Base-by-base conservation (phyloP, 2,329 filamentous ascomycete genomes). In the Nothomitra cinnamomea region DNA sequence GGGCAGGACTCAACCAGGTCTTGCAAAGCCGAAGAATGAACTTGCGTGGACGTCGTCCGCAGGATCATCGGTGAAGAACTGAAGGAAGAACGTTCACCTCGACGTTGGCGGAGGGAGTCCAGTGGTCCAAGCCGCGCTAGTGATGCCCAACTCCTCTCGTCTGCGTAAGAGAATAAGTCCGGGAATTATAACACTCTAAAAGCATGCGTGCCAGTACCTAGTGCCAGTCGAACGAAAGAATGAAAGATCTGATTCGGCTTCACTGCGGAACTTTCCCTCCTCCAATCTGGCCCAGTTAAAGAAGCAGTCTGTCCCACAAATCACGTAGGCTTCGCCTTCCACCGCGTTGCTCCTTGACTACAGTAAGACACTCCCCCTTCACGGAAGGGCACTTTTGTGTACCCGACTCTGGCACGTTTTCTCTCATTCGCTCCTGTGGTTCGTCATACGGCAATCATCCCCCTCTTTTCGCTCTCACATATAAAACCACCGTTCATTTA, bases 81-180 rank as follows among this genome's bases (percentile, higher is more conserved):
- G 45, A 49, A 28, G 45, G 45, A 24, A 19, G 24, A 49, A 49
- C 21, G 45, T 49, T 32, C 45, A 24, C 45, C 45, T 49, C 32
- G 24, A 49, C 45, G 45, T 49, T 49, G 45, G 45, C n/a, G 45
- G 45, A 49, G 45, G 19, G 28, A 32, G 28, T 28, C 38, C 25
- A 49, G 19, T 12, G 45, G 45, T 22, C 45, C 25, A 49, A 49
- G 25, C 45, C 45, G 45, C 45, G 45, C 45, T 49, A 49, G 45
- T 35, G 45, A 49, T 49, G 45, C 32, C 45, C 28, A 41, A 41
- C 13, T 41, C 38, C 38, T 41, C 43, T 48, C 43, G 21, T 28
- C 22, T 28, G 43, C 19, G 8, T 41, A 5, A 41, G 19, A 48
- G 43, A 48, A 24, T 49, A 17, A 21, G 8, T 45, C 8, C 41